phyloP scores from a whole-genome alignment of 768 basidiomycete species.

The Termitomyces sp. region DNA sequence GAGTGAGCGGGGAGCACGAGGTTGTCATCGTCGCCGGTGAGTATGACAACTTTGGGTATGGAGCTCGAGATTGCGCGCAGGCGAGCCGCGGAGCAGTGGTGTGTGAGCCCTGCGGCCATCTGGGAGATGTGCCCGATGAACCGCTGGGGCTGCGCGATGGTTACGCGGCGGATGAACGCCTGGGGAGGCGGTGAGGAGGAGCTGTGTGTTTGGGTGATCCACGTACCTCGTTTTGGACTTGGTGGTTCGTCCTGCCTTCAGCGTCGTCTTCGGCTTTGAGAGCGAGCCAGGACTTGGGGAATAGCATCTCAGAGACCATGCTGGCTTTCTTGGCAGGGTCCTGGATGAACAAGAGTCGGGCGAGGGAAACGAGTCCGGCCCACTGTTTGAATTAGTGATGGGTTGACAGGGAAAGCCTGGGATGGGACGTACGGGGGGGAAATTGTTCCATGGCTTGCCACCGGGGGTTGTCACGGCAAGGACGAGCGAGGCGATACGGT shows the following conservation, averaged over 20 bases:
- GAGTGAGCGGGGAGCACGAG: constrained; percentile 51
- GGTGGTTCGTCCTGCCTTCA: constrained; percentile 56
- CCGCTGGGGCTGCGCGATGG: constrained; percentile 51
- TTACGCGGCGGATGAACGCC: constrained; percentile 40
- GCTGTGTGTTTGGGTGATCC: no score
- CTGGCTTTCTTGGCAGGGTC: constrained; percentile 45
- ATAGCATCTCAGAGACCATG: constrained; percentile 52
- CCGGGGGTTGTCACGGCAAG: constrained; percentile 71
- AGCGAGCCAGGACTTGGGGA: constrained; percentile 56
- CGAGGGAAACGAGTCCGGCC: constrained; percentile 29
- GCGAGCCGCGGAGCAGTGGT: constrained; percentile 45
- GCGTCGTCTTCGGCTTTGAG: constrained; percentile 45
- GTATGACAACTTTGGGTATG: constrained; percentile 60
- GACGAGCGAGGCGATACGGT: constrained; percentile 60
- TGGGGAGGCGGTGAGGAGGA: constrained; percentile 20
- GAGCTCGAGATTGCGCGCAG: constrained; percentile 42
- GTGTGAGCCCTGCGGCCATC: constrained; percentile 62
- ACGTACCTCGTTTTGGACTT: constrained; percentile 51
- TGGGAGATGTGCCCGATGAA: constrained; percentile 65
- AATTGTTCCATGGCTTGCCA: constrained; percentile 46
- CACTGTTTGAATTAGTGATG: no score
- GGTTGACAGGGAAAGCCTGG: no score
- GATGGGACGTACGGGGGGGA: constrained; percentile 49
- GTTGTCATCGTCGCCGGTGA: constrained; percentile 66
- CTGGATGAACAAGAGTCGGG: constrained; percentile 33